A percentile compares a stretch with the other conserved stretches of the same genome.
These are phyloP conservation scores for Carex pumila DNA, from an alignment of 176 grass and related monocot genomes.

Conservation along the genomic window DNA sequence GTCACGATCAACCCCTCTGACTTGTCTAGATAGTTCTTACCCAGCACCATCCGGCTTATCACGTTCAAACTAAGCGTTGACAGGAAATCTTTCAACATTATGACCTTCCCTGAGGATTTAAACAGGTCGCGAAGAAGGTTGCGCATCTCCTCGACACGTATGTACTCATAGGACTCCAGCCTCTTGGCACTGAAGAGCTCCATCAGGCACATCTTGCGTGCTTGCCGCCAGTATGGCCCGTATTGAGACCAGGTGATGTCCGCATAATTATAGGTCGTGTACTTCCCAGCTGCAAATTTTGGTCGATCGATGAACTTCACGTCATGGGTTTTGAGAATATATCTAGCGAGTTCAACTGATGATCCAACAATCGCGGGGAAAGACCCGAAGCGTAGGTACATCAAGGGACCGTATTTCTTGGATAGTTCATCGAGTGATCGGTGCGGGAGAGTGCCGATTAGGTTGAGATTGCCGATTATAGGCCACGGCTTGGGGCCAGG, in stretches of 20 bases:
- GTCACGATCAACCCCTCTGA: slow-evolving; percentile 29
- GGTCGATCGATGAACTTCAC: slow-evolving; percentile 56
- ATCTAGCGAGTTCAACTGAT: slow-evolving; percentile 56
- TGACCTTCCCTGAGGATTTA: slow-evolving; percentile 19
- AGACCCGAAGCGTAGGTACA: slow-evolving; percentile 50
- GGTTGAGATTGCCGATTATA: slow-evolving; percentile 70
- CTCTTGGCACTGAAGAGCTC: slow-evolving; percentile 82
- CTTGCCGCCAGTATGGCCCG: slow-evolving; percentile 63
- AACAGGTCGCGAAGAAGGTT: slow-evolving; percentile 41
- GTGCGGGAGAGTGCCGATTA: slow-evolving; percentile 58
- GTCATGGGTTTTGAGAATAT: slow-evolving; percentile 73
- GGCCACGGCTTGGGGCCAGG: slow-evolving; percentile 58
- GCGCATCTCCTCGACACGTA: slow-evolving; percentile 49
- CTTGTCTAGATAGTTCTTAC: slow-evolving; percentile 69
- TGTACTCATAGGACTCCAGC: slow-evolving; percentile 64
- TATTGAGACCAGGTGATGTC: slow-evolving; percentile 81
- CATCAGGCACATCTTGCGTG: slow-evolving; percentile 70
- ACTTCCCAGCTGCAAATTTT: slow-evolving; percentile 50
- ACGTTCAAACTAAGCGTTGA: slow-evolving; percentile 67
- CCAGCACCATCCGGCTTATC: slow-evolving; percentile 81
- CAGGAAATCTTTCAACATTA: slow-evolving; percentile 71
- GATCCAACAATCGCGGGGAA: slow-evolving; percentile 59
- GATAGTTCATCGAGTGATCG: slow-evolving; percentile 63
- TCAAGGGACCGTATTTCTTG: slow-evolving; percentile 44
- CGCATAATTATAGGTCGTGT: slow-evolving; percentile 69